Conservation (phyloP, 305 asterid species). For the Fraxinus platypoda region DNA sequence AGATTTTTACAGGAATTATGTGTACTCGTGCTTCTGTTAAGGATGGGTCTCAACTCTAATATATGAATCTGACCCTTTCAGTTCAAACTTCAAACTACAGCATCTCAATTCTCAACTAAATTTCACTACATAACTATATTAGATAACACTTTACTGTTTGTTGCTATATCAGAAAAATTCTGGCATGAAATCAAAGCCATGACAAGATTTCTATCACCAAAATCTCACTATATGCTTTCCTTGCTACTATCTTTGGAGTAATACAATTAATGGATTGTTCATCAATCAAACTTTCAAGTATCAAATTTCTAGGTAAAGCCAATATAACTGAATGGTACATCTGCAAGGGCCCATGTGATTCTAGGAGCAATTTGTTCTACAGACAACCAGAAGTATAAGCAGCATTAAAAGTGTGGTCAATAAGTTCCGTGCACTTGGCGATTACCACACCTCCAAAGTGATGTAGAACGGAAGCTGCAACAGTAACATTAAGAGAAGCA, state of each 20-base stretch:
- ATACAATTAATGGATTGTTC: neutral
- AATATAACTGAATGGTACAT: neutral
- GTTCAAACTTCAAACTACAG: neutral
- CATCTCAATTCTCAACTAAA: neutral
- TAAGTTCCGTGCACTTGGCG: neutral
- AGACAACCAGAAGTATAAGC: neutral
- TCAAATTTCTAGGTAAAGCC: neutral
- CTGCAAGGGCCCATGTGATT: neutral
- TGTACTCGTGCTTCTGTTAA: neutral
- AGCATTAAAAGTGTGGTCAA: neutral
- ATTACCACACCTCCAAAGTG: constrained; percentile 72
- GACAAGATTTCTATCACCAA: neutral
- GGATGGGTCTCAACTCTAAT: neutral
- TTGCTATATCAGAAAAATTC: neutral
- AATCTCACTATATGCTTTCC: neutral
- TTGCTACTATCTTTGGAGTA: neutral
- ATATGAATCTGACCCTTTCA: neutral
- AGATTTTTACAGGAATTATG: neutral
- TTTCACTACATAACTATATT: neutral
- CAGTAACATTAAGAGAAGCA: constrained; percentile 86
- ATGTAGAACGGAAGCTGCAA: constrained; percentile 88
- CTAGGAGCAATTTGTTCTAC: neutral
- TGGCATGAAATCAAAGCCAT: neutral
- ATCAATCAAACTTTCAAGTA: neutral
- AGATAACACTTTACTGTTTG: neutral